Evolutionary conservation across 108 stramenopile genomes (phyloP).

Genomic region (Cyclotella sp.): DNA sequence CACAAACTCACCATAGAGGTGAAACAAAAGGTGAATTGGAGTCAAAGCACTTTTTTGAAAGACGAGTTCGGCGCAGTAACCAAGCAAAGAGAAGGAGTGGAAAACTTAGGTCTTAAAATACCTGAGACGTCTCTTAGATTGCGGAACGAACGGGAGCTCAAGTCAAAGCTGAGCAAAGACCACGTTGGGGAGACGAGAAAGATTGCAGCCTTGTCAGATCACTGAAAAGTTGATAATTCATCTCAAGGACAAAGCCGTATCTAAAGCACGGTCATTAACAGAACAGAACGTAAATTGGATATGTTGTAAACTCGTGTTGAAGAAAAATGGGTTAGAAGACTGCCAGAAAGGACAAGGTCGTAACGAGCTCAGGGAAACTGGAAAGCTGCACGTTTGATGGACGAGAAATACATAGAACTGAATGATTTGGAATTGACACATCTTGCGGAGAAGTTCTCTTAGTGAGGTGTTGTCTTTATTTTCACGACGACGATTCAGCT

Average conservation of each 20-base stretch:
- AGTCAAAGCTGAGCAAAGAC: constrained; percentile 29
- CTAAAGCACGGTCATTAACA: constrained; percentile 58
- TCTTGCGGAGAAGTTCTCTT: constrained; percentile 17
- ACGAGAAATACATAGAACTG: constrained; percentile 79
- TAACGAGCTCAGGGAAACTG: constrained; percentile 70
- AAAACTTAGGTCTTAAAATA: constrained; percentile 14
- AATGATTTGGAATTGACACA: constrained; percentile 35
- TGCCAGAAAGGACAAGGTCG: constrained; percentile 57
- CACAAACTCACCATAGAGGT: constrained; percentile 12
- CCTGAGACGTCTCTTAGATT: constrained; percentile 15
- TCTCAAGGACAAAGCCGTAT: constrained; percentile 75
- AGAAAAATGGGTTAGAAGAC: constrained; percentile 52
- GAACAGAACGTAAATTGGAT: constrained; percentile 58
- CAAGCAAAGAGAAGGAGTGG: constrained; percentile 15
- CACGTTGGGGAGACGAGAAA: constrained; percentile 38
- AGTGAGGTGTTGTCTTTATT: too few species aligned
- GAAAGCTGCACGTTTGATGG: constrained; percentile 71
- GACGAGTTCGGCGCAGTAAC: constrained; percentile 22
- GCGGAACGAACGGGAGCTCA: constrained; percentile 22
- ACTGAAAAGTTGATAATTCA: constrained; percentile 83
- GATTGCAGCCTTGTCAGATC: constrained; percentile 65
- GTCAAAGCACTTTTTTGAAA: constrained; percentile 23
- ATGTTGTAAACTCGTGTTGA: constrained; percentile 36
- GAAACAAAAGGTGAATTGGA: constrained; percentile 19
- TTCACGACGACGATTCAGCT: too few species aligned